Evolutionary conservation across 2,329 filamentous ascomycete genomes (phyloP).

Genomic region (Talaromyces sp.): DNA sequence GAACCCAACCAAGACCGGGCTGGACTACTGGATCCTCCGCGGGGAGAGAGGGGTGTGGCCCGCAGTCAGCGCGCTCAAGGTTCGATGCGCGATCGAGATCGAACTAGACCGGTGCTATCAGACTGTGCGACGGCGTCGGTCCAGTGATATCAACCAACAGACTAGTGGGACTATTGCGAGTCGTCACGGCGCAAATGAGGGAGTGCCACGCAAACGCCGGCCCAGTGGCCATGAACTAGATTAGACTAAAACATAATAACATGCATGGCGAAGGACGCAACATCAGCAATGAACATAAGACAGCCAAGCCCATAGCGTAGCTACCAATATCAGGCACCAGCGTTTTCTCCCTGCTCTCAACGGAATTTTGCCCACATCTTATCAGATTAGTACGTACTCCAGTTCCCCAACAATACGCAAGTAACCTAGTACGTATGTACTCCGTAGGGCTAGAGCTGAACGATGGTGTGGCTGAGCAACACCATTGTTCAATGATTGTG

Average conservation of each 20-base stretch:
- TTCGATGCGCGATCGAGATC: slow-evolving; percentile 79
- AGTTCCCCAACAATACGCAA: too few species aligned
- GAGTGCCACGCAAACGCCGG: slow-evolving; percentile 19
- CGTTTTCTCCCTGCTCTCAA: background rate
- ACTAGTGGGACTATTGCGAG: slow-evolving; percentile 6
- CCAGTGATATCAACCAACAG: slow-evolving; percentile 20
- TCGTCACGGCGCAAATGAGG: slow-evolving; percentile 25
- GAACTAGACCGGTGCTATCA: slow-evolving; percentile 85
- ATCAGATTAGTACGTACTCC: background rate
- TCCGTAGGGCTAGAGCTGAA: background rate
- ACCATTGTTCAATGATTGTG: background rate
- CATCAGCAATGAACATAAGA: background rate
- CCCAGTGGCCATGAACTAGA: slow-evolving; percentile 5
- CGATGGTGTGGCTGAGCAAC: background rate
- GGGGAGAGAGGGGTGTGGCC: slow-evolving; percentile 92
- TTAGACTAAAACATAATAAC: background rate
- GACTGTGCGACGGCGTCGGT: slow-evolving; percentile 54
- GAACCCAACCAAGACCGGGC: slow-evolving; percentile 67
- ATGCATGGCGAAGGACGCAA: background rate
- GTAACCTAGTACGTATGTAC: too few species aligned
- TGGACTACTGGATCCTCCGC: slow-evolving; percentile 79
- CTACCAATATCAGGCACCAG: background rate
- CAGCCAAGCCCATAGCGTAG: background rate
- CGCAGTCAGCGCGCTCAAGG: slow-evolving; percentile 72
- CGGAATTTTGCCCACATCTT: background rate